A percentile compares a stretch with the other conserved stretches of the same genome.
Conservation (phyloP, 257 asterid species). For the Galeopsis tetrahit region DNA sequence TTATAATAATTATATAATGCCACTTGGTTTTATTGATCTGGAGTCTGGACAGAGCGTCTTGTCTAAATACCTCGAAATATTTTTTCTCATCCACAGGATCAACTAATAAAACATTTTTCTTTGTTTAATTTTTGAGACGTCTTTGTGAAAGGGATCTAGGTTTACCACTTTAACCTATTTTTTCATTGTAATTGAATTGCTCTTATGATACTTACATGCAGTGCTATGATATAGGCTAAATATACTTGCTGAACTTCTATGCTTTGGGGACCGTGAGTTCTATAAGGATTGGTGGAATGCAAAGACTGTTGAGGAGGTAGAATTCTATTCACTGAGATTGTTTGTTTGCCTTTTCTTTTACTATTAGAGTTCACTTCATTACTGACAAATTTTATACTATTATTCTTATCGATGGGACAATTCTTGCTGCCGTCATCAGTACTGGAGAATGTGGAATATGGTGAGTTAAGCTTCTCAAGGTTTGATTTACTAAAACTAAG, state of each 20-base stretch:
- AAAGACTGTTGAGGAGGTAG: constrained; percentile 94
- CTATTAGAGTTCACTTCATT: background rate
- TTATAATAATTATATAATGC: no score
- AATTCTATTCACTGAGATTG: constrained; percentile 1
- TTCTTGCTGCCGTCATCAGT: constrained; percentile 61
- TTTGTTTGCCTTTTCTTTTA: background rate
- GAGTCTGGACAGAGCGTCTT: constrained; percentile 7
- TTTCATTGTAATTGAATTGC: constrained; percentile 31
- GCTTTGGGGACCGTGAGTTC: constrained; percentile 98
- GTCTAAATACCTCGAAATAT: background rate
- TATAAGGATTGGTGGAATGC: constrained; percentile 99
- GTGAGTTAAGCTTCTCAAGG: constrained; percentile 50
- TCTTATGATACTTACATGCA: constrained; percentile 45
- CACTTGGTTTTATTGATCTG: constrained; percentile 4
- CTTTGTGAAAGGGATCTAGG: constrained; percentile 24
- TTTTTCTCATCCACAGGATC: background rate
- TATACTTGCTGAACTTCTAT: constrained; percentile 90
- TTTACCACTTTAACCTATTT: constrained; percentile 18
- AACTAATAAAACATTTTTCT: background rate
- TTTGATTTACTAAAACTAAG: constrained; percentile 15
- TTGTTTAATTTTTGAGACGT: constrained; percentile 8
- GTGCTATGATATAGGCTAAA: constrained; percentile 79
- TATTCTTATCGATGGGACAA: constrained; percentile 36
- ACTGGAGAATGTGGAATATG: constrained; percentile 99
- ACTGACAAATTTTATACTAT: constrained; percentile 33